phyloP scores from a whole-genome alignment of 257 asterid genomes.

The Orobanche coerulescens region DNA sequence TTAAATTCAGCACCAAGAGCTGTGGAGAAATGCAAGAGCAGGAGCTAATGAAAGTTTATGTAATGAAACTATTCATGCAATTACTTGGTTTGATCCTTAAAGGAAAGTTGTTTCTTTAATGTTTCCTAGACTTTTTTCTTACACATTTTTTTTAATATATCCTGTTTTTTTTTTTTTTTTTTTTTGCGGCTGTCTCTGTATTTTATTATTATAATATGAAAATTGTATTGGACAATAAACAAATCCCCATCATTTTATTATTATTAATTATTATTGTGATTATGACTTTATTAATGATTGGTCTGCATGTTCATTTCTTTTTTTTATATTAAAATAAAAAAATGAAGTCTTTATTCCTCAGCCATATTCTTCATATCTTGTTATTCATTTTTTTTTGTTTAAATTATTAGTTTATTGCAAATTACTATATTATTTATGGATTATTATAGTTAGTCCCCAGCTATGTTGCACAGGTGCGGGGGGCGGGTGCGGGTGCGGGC shows the following conservation, averaged over 20 bases:
- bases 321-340: not conserved
- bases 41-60: slow-evolving; percentile 29
- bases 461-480: too few species aligned
- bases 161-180: too few species aligned
- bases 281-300: slow-evolving; percentile 12
- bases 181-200: slow-evolving; percentile 46
- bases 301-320: slow-evolving; percentile 28
- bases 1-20: slow-evolving; percentile 51
- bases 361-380: slow-evolving; percentile 43
- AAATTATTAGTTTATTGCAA: slow-evolving; percentile 20
- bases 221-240: slow-evolving; percentile 60
- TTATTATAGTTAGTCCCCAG: slow-evolving; percentile 40
- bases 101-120: slow-evolving; percentile 16
- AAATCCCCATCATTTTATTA: too few species aligned
- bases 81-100: slow-evolving; percentile 24
- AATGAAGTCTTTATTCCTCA: slow-evolving; percentile 6
- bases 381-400: slow-evolving; percentile 19
- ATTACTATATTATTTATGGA: slow-evolving; percentile 21
- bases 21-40: slow-evolving; percentile 59
- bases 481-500: too few species aligned
- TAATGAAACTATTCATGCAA: slow-evolving; percentile 19
- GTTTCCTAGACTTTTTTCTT: slow-evolving; percentile 22
- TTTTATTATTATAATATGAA: slow-evolving; percentile 33
- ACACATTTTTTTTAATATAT: not conserved
- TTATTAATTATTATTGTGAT: slow-evolving; percentile 27